Evolutionary conservation across 176 grass and related monocot species (phyloP).

Genomic region (Saccharum spontaneum): DNA sequence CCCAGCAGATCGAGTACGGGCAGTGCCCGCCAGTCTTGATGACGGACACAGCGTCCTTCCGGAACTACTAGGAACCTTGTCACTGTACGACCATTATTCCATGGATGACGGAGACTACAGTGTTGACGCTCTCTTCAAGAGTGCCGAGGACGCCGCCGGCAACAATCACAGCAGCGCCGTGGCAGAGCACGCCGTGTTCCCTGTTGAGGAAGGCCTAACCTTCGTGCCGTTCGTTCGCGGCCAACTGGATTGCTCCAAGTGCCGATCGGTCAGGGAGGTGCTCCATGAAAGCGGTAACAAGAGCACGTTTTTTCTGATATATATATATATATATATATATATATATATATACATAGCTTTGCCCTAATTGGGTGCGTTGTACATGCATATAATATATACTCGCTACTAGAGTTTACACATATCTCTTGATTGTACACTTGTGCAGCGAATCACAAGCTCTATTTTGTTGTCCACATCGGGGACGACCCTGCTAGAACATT

Average conservation of each 20-base stretch:
- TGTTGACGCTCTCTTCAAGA: background rate
- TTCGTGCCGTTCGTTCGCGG: background rate
- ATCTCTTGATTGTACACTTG: background rate
- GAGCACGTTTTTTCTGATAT: background rate
- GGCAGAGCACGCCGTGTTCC: background rate
- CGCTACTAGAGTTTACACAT: background rate
- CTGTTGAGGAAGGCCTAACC: background rate
- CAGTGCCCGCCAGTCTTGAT: background rate
- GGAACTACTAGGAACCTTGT: background rate
- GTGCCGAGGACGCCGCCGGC: background rate
- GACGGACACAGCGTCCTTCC: background rate
- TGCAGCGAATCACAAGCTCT: background rate
- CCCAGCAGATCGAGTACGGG: background rate
- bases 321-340: too few species aligned
- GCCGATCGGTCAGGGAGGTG: background rate
- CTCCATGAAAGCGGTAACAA: conserved; percentile 13
- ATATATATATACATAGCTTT: too few species aligned
- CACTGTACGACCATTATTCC: background rate
- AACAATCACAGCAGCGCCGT: background rate
- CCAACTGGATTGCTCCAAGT: conserved; percentile 6
- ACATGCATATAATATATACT: background rate
- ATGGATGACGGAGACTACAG: background rate
- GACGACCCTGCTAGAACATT: background rate
- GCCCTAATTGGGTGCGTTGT: background rate
- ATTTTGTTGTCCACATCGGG: background rate